A percentile compares a stretch with the other conserved stretches of the same genome.
These are phyloP conservation scores for Cadophora sp. DNA, from an alignment of 2,329 filamentous ascomycete species.

Conservation along the genomic window DNA sequence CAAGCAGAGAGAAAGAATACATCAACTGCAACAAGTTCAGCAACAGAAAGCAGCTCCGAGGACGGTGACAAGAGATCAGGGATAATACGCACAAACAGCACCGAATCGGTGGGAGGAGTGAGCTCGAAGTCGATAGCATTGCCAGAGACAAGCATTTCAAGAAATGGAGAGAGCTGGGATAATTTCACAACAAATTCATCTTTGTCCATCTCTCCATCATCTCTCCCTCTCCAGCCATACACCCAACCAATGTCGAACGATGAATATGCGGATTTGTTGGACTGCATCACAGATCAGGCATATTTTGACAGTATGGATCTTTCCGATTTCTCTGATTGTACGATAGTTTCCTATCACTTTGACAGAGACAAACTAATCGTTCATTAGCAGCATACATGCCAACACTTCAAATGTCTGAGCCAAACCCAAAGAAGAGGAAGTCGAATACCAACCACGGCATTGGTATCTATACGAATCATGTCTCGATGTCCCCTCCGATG, in stretches of 20 bases:
- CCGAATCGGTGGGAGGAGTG: slow-evolving; percentile 9
- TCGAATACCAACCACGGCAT: slow-evolving; percentile 7
- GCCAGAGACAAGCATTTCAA: slow-evolving; percentile 16
- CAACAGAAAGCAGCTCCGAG: slow-evolving; percentile 9
- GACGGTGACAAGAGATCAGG: slow-evolving; percentile 11
- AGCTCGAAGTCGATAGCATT: slow-evolving; percentile 16
- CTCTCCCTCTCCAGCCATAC: slow-evolving; percentile 16
- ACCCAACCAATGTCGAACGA: slow-evolving; percentile 22
- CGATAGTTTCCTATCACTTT: neutral
- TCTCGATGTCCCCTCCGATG: slow-evolving; percentile 18
- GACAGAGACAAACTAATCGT: neutral
- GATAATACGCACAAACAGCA: slow-evolving; percentile 7
- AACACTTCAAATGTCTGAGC: slow-evolving; percentile 7
- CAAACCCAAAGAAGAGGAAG: slow-evolving; percentile 28
- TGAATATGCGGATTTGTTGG: slow-evolving; percentile 25
- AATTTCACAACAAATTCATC: slow-evolving; percentile 10
- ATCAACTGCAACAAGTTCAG: slow-evolving; percentile 4
- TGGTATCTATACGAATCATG: slow-evolving; percentile 10
- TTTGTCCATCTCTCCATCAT: slow-evolving; percentile 16
- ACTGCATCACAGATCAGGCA: slow-evolving; percentile 26
- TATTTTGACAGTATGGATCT: slow-evolving; percentile 27
- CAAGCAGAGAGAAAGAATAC: slow-evolving; percentile 16
- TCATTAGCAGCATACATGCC: slow-evolving; percentile 16
- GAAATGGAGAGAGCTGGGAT: slow-evolving; percentile 10
- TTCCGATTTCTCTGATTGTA: slow-evolving; percentile 26